Evolutionary conservation across 2,329 filamentous ascomycete species (phyloP).

Genomic region (Eutypella sp.): DNA sequence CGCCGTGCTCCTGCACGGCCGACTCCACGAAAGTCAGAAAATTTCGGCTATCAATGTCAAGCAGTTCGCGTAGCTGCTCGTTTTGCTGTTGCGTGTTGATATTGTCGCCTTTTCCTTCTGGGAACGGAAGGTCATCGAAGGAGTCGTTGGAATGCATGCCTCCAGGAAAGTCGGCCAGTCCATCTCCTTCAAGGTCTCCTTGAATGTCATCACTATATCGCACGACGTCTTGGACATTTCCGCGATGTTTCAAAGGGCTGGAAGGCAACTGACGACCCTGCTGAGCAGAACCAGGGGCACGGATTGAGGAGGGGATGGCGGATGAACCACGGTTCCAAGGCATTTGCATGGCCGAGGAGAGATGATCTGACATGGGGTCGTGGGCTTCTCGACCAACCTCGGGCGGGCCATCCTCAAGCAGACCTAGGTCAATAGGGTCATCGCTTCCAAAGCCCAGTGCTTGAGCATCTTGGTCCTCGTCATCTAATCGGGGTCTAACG

Average conservation of each 20-base stretch:
- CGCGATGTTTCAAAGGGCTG: slow-evolving; percentile 35
- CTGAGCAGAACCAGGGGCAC: slow-evolving; percentile 33
- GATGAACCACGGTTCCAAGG: slow-evolving; percentile 51
- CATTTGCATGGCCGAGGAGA: slow-evolving; percentile 43
- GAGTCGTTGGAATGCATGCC: slow-evolving; percentile 25
- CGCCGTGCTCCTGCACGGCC: slow-evolving; percentile 25
- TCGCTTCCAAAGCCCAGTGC: slow-evolving; percentile 22
- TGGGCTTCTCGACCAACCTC: slow-evolving; percentile 48
- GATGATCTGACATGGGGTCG: slow-evolving; percentile 62
- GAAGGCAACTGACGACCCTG: slow-evolving; percentile 35
- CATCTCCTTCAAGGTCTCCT: slow-evolving; percentile 29
- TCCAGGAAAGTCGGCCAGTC: slow-evolving; percentile 18
- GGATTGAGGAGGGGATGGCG: slow-evolving; percentile 41
- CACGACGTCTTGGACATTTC: slow-evolving; percentile 35
- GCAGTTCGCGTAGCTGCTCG: slow-evolving; percentile 18
- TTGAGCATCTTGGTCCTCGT: slow-evolving; percentile 16
- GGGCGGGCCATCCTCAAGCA: slow-evolving; percentile 10
- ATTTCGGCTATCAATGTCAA: slow-evolving; percentile 42
- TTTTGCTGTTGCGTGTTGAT: slow-evolving; percentile 6
- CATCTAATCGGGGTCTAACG: slow-evolving; percentile 31
- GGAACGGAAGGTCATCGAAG: slow-evolving; percentile 20
- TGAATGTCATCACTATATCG: slow-evolving; percentile 41
- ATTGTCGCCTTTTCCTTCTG: background rate
- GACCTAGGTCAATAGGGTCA: slow-evolving; percentile 13
- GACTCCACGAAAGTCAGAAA: slow-evolving; percentile 41